Evolutionary conservation across 805 yeast species (phyloP).

Genomic region (Saccharomycopsis fermentans): DNA sequence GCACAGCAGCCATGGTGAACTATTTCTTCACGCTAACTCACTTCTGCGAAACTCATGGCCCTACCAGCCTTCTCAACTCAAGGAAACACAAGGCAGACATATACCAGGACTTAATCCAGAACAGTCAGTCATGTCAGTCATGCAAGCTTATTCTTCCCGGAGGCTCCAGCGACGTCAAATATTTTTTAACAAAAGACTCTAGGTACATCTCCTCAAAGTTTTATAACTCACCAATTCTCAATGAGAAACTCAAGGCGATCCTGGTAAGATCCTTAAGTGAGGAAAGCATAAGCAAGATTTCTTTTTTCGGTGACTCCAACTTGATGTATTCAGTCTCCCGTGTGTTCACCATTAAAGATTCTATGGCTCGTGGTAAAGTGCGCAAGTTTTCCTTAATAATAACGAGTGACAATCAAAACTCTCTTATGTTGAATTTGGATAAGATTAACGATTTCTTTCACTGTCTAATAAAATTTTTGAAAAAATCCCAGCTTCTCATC

Average conservation of each 20-base stretch:
- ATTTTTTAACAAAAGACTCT: background rate
- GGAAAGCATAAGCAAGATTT: conserved; percentile 14
- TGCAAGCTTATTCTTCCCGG: conserved; percentile 8
- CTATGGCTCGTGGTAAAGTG: conserved; percentile 14
- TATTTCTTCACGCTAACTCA: conserved; percentile 17
- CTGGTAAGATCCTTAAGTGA: conserved; percentile 13
- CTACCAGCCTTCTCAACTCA: conserved; percentile 12
- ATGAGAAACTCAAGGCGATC: conserved; percentile 9
- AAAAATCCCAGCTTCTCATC: background rate
- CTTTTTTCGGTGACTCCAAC: conserved; percentile 16
- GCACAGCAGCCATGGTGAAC: conserved; percentile 6
- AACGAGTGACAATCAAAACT: conserved; percentile 14
- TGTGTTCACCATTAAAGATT: conserved; percentile 10
- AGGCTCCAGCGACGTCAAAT: background rate
- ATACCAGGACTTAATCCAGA: background rate
- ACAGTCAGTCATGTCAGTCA: conserved; percentile 3
- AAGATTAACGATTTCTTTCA: conserved; percentile 11
- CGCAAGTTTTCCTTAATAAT: conserved; percentile 14
- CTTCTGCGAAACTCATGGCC: conserved; percentile 18
- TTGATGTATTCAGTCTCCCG: conserved; percentile 14
- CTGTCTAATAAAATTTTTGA: conserved; percentile 9
- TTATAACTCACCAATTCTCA: conserved; percentile 1
- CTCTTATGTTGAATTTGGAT: conserved; percentile 5
- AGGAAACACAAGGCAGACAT: conserved; percentile 2
- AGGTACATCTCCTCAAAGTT: conserved; percentile 1